These are phyloP conservation scores for Heritiera fomes DNA, from an alignment of 345 rosid species.

Conservation along the genomic window DNA sequence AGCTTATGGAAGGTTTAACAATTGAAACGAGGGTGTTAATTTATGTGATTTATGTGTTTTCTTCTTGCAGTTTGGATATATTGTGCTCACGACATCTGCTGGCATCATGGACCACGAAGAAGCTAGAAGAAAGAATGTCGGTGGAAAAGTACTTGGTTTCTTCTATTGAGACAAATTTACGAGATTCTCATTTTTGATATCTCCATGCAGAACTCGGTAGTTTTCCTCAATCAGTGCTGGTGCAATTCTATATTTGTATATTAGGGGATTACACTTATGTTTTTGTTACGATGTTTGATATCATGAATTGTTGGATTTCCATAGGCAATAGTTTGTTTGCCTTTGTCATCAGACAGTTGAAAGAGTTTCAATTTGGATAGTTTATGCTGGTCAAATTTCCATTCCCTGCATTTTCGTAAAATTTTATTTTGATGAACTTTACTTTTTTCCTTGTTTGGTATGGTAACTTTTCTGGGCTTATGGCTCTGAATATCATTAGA, in stretches of 20 bases:
- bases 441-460: no score
- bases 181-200: not conserved
- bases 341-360: not conserved
- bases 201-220: not conserved
- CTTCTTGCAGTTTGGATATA: conserved; percentile 67
- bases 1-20: not conserved
- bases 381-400: not conserved
- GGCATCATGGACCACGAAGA: conserved; percentile 94
- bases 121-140: conserved; percentile 86
- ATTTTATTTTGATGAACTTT: not conserved
- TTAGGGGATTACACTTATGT: not conserved
- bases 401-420: not conserved
- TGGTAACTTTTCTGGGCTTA: no score
- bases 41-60: conserved; percentile 1
- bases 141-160: conserved; percentile 84
- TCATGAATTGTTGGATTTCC: not conserved
- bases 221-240: not conserved
- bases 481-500: no score
- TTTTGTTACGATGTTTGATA: not conserved
- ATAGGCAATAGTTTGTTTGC: not conserved
- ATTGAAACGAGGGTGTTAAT: not conserved
- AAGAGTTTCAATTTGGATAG: not conserved
- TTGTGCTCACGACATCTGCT: conserved; percentile 80
- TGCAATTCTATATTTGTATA: not conserved
- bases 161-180: conserved; percentile 46